A percentile compares a stretch with the other conserved stretches of the same genome.
Evolutionary conservation across 805 yeast genomes (phyloP).

Genomic region (Metschnikowia lunata): DNA sequence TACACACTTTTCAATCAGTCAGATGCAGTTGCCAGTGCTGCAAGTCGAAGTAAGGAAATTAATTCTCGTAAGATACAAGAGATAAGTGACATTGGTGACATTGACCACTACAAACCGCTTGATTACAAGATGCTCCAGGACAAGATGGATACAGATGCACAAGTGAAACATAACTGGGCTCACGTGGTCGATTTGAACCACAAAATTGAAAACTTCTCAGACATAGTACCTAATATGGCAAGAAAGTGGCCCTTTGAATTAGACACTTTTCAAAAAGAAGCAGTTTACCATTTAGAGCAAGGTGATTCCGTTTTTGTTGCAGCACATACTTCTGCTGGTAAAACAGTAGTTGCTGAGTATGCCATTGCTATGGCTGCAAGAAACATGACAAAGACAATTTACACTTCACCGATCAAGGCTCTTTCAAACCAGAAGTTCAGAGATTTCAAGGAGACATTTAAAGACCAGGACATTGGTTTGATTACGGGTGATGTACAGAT

Average conservation of each 20-base stretch:
- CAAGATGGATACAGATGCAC: conserved; percentile 22
- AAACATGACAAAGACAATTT: conserved; percentile 95
- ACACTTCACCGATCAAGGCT: conserved; percentile 94
- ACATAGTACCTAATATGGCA: conserved; percentile 90
- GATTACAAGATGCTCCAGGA: conserved; percentile 27
- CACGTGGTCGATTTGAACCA: conserved; percentile 89
- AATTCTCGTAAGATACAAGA: conserved; percentile 1
- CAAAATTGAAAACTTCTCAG: conserved; percentile 75
- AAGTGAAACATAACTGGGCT: conserved; percentile 73
- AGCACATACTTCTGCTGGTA: conserved; percentile 98
- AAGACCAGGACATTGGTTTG: conserved; percentile 83
- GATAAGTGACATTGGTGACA: conserved; percentile 30
- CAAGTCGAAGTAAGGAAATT: neutral
- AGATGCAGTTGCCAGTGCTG: neutral
- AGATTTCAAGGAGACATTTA: conserved; percentile 76
- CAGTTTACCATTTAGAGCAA: conserved; percentile 91
- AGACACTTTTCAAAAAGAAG: conserved; percentile 95
- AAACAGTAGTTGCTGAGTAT: conserved; percentile 96
- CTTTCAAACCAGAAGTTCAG: conserved; percentile 85
- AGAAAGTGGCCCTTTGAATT: conserved; percentile 91
- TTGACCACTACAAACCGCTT: conserved; percentile 40
- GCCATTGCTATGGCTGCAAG: conserved; percentile 96
- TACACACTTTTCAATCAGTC: neutral
- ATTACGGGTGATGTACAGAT: conserved; percentile 98
- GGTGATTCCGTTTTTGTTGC: conserved; percentile 99